A percentile compares a stretch with the other conserved stretches of the same genome.
Conservation (phyloP, 768 basidiomycete species). For the Leccinum subtestaceum region DNA sequence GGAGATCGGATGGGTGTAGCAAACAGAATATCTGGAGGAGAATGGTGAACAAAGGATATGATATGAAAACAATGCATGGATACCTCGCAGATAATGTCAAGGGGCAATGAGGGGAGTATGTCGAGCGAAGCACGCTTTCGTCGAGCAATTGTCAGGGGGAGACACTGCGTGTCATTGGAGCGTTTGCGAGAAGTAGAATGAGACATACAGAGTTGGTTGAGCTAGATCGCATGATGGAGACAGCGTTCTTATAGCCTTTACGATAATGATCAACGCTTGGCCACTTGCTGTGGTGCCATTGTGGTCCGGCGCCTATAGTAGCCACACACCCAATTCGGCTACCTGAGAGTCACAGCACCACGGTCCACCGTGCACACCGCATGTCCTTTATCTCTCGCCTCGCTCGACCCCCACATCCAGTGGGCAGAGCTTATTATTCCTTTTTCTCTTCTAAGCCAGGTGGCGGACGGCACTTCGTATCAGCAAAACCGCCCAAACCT, state of each 20-base stretch:
- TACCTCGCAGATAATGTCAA: conserved; percentile 31
- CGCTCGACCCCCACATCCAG: conserved; percentile 44
- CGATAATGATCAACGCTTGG: neutral
- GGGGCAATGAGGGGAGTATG: conserved; percentile 36
- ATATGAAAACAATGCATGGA: neutral
- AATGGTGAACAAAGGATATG: neutral
- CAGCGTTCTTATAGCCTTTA: neutral
- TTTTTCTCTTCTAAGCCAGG: conserved; percentile 79
- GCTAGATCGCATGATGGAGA: neutral
- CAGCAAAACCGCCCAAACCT: conserved; percentile 60
- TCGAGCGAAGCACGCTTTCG: conserved; percentile 19
- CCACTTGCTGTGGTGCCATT: neutral
- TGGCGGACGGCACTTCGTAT: conserved; percentile 71
- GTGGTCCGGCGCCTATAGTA: neutral
- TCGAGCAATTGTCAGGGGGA: neutral
- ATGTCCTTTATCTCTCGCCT: conserved; percentile 57
- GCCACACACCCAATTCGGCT: neutral
- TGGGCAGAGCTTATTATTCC: conserved; percentile 66
- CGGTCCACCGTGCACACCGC: neutral
- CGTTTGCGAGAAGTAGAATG: neutral
- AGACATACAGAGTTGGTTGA: conserved; percentile 8
- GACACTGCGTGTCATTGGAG: neutral
- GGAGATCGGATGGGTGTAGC: conserved; percentile 44
- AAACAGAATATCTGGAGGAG: conserved; percentile 40
- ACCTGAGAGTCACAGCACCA: neutral